Conservation (phyloP, 1,284 basidiomycete species). For the Fomes fomentarius region DNA sequence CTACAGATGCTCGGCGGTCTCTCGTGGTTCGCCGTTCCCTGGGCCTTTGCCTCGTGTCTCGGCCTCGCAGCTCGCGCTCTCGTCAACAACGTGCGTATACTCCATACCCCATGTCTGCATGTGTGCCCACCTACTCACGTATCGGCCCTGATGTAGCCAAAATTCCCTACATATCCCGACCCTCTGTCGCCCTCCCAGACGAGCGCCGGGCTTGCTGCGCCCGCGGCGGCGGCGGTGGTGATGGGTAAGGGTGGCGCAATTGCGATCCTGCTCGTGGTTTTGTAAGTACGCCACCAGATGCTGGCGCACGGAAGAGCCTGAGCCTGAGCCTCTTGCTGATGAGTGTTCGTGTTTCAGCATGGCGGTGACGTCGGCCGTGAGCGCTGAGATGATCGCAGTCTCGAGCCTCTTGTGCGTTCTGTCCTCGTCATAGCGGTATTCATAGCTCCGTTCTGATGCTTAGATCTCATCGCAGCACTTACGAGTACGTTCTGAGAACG, state of each 20-base stretch:
- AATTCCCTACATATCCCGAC: constrained; percentile 56
- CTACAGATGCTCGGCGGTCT: constrained; percentile 58
- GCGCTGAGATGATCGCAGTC: constrained; percentile 64
- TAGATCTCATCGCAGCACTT: constrained; percentile 19
- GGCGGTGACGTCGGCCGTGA: constrained; percentile 62
- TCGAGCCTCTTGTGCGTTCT: constrained; percentile 54
- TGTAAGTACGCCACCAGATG: constrained; percentile 40
- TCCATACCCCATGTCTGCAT: not conserved
- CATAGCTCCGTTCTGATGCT: not conserved
- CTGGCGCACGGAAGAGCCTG: no score
- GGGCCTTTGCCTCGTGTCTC: constrained; percentile 59
- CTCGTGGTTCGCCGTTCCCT: constrained; percentile 67
- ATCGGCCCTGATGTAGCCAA: constrained; percentile 37
- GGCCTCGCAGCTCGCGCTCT: constrained; percentile 59
- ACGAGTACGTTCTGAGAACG: constrained; percentile 51
- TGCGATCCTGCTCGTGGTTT: constrained; percentile 55
- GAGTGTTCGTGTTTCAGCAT: constrained; percentile 41
- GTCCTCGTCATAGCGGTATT: constrained; percentile 23
- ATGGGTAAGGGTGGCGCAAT: constrained; percentile 57
- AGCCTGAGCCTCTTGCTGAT: no score
- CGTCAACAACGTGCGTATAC: constrained; percentile 40
- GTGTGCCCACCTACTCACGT: not conserved
- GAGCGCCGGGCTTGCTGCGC: constrained; percentile 56
- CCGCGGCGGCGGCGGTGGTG: constrained; percentile 52
- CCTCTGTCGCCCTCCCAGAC: constrained; percentile 51